Evolutionary conservation across 306 rosid species (phyloP).

Genomic region (Lathyrus sativus): DNA sequence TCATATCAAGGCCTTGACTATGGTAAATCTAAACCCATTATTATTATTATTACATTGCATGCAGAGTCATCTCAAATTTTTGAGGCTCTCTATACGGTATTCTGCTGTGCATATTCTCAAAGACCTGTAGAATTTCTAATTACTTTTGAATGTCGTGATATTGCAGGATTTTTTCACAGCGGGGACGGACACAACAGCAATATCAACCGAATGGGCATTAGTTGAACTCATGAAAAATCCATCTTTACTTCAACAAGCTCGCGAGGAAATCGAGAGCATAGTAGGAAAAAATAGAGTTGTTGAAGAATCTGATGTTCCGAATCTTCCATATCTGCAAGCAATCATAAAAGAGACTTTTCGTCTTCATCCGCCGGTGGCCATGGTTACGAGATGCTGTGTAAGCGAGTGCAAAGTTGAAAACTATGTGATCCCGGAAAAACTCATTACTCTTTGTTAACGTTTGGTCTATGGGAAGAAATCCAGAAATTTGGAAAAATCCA

Average conservation of each 20-base stretch:
- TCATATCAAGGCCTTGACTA: slow-evolving; percentile 44
- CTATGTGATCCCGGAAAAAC: slow-evolving; percentile 42
- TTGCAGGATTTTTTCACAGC: slow-evolving; percentile 51
- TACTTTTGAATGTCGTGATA: not conserved
- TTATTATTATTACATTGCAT: too few relatives aligned
- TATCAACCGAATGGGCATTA: slow-evolving; percentile 48
- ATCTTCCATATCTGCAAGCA: slow-evolving; percentile 56
- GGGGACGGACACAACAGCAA: slow-evolving; percentile 45
- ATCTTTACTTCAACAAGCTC: slow-evolving; percentile 37
- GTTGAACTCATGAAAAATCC: slow-evolving; percentile 59
- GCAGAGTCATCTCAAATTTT: too few relatives aligned
- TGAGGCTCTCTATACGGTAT: too few relatives aligned
- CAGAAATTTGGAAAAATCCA: slow-evolving; percentile 49
- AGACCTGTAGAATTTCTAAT: too few relatives aligned
- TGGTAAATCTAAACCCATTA: slow-evolving; percentile 30
- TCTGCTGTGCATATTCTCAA: too few relatives aligned
- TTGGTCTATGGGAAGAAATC: slow-evolving; percentile 60
- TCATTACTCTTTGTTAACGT: slow-evolving; percentile 43
- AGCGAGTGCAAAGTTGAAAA: slow-evolving; percentile 39
- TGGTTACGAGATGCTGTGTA: slow-evolving; percentile 45
- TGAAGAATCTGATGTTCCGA: slow-evolving; percentile 46
- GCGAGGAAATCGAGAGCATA: slow-evolving; percentile 44
- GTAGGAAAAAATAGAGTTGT: slow-evolving; percentile 47
- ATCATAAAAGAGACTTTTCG: slow-evolving; percentile 54
- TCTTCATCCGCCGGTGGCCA: slow-evolving; percentile 54